Conservation (phyloP, 2,329 filamentous ascomycete species). For the Colletotrichum filicis region DNA sequence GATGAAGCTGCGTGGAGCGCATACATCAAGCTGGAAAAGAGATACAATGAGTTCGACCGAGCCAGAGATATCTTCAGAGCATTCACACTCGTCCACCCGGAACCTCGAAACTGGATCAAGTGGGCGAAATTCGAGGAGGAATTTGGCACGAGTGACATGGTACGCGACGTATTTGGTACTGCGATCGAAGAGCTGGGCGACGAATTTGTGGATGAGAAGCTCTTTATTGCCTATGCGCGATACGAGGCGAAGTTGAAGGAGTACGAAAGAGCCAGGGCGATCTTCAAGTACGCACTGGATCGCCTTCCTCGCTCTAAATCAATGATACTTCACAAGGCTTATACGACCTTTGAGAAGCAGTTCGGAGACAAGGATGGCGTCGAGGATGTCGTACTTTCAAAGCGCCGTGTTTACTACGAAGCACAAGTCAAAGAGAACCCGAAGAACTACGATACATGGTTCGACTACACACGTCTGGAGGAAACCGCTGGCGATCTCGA, state of each 20-base stretch:
- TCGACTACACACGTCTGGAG: slow-evolving; percentile 92
- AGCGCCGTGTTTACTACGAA: slow-evolving; percentile 92
- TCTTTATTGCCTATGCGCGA: slow-evolving; percentile 95
- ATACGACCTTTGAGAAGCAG: slow-evolving; percentile 98
- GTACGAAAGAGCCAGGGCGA: slow-evolving; percentile 90
- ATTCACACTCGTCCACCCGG: slow-evolving; percentile 92
- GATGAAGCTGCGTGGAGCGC: slow-evolving; percentile 95
- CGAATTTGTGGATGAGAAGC: slow-evolving; percentile 93
- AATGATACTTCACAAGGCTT: slow-evolving; percentile 86
- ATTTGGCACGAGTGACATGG: slow-evolving; percentile 88
- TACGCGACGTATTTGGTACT: slow-evolving; percentile 89
- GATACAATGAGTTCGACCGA: slow-evolving; percentile 90
- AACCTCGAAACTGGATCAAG: slow-evolving; percentile 97
- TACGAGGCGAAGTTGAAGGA: slow-evolving; percentile 97
- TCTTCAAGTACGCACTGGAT: slow-evolving; percentile 97
- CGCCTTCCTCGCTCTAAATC: slow-evolving; percentile 90
- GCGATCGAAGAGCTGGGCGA: slow-evolving; percentile 92
- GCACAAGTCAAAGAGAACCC: slow-evolving; percentile 93
- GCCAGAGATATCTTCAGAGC: slow-evolving; percentile 90
- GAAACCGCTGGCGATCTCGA: slow-evolving; percentile 86
- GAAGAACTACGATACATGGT: slow-evolving; percentile 97
- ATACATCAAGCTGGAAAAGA: slow-evolving; percentile 97
- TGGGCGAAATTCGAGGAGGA: slow-evolving; percentile 99
- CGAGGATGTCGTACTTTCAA: slow-evolving; percentile 95
- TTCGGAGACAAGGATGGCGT: slow-evolving; percentile 94